Evolutionary conservation across 129 eudicot species (phyloP).

Genomic region (Chrysanthemum lavandulifolium): DNA sequence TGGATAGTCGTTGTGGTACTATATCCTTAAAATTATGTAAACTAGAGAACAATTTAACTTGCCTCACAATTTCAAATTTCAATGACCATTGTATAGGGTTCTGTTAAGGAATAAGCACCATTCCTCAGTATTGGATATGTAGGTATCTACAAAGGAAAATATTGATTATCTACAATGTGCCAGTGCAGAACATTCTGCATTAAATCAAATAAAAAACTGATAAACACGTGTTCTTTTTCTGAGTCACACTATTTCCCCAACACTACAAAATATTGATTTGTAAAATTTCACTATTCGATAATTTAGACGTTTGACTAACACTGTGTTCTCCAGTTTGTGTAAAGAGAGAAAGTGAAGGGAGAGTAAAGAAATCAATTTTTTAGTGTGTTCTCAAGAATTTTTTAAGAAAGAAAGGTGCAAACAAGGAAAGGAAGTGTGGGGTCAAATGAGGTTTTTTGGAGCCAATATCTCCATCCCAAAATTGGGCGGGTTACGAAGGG

Average conservation of each 20-base stretch:
- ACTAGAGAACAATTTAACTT: constrained; percentile 27
- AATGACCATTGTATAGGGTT: constrained; percentile 78
- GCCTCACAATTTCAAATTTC: constrained; percentile 93
- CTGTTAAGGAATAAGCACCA: constrained; percentile 79
- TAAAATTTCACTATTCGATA: too few species aligned
- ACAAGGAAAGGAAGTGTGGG: too few species aligned
- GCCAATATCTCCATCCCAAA: too few species aligned
- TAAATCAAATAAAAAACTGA: constrained; percentile 2
- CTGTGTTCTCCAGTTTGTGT: too few species aligned
- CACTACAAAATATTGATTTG: too few species aligned
- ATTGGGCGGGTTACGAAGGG: too few species aligned
- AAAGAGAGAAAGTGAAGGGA: too few species aligned
- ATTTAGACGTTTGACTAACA: too few species aligned
- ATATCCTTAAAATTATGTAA: constrained; percentile 6
- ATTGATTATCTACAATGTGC: constrained; percentile 92
- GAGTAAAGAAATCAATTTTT: too few species aligned
- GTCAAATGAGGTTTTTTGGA: too few species aligned
- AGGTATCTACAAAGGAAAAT: constrained; percentile 95
- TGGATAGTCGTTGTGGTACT: constrained; percentile 3
- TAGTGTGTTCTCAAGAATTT: too few species aligned
- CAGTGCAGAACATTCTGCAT: constrained; percentile 86
- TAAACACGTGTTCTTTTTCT: constrained; percentile 15
- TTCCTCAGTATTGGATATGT: constrained; percentile 87
- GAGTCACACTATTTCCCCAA: not conserved
- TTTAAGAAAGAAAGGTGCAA: too few species aligned